Evolutionary conservation across 352 stramenopile genomes (phyloP).

Genomic region (Hyaloperonospora arabidopsidis): DNA sequence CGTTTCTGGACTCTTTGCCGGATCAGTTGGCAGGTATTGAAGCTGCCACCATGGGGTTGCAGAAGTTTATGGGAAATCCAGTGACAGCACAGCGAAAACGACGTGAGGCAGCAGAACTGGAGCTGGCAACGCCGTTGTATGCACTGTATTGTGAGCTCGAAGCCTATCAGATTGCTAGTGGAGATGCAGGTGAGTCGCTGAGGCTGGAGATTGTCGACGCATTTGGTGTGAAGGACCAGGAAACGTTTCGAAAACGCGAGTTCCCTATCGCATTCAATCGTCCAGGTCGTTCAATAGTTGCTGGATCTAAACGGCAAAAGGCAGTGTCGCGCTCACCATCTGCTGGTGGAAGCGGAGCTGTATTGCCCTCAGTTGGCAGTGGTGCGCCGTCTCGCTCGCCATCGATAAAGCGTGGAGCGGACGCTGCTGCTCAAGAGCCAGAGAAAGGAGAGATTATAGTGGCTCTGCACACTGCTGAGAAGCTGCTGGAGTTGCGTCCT

Average conservation of each 20-base stretch:
- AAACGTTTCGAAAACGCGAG: conserved; percentile 23
- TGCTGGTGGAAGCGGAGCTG: conserved; percentile 8
- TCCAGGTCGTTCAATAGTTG: conserved; percentile 7
- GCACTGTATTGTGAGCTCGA: conserved; percentile 68
- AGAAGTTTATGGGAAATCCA: conserved; percentile 49
- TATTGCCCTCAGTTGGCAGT: conserved; percentile 1
- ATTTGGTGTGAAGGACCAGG: conserved; percentile 12
- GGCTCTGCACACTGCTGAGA: conserved; percentile 30
- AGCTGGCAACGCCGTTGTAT: conserved; percentile 55
- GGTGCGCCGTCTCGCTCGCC: conserved; percentile 46
- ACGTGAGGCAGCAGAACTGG: conserved; percentile 35
- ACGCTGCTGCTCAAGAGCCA: conserved; percentile 8
- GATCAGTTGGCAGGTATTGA: conserved; percentile 48
- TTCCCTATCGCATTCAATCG: conserved; percentile 32
- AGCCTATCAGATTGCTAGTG: conserved; percentile 50
- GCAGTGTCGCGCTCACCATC: conserved; percentile 31
- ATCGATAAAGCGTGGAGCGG: conserved; percentile 28
- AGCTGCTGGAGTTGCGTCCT: conserved; percentile 37
- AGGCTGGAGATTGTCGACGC: conserved; percentile 48
- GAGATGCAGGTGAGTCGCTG: conserved; percentile 38
- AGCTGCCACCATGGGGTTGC: conserved; percentile 46
- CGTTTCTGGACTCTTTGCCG: conserved; percentile 48
- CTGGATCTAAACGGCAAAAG: conserved; percentile 38
- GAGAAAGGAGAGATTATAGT: conserved; percentile 43
- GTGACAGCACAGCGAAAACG: conserved; percentile 33